phyloP scores from a whole-genome alignment of 2,329 filamentous ascomycete species.

The Mariannaea sp. region DNA sequence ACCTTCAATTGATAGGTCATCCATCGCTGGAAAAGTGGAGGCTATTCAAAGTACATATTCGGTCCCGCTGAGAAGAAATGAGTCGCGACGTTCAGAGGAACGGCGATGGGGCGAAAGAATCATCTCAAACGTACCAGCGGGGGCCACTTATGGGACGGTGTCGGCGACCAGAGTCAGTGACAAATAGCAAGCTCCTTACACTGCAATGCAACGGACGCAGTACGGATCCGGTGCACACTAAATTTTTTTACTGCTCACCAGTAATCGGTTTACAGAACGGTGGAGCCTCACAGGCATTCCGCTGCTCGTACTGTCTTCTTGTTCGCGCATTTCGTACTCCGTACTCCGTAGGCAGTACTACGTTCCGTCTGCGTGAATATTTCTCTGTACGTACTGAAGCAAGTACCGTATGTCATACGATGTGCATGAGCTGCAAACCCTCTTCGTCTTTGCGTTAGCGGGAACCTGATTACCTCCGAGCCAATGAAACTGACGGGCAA shows the following conservation, averaged over 20 bases:
- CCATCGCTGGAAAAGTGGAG: not conserved
- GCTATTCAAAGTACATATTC: not conserved
- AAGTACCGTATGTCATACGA: too few species aligned
- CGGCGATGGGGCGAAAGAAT: slow-evolving; percentile 6
- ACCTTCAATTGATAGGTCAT: slow-evolving; percentile 1
- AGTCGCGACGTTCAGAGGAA: slow-evolving; percentile 4
- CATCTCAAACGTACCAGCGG: slow-evolving; percentile 32
- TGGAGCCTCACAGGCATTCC: too few species aligned
- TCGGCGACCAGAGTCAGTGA: slow-evolving; percentile 21
- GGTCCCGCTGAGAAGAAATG: slow-evolving; percentile 6
- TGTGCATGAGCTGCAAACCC: not conserved
- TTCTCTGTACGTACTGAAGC: too few species aligned
- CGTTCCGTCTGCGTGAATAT: not conserved
- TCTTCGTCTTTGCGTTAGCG: not conserved
- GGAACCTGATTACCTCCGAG: not conserved
- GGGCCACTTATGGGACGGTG: slow-evolving; percentile 9
- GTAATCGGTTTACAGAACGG: too few species aligned
- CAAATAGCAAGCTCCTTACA: slow-evolving; percentile 25
- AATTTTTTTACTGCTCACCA: too few species aligned
- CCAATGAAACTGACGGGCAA: not conserved
- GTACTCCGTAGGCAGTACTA: not conserved
- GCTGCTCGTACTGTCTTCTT: too few species aligned
- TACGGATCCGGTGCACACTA: too few species aligned
- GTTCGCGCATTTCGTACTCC: not conserved
- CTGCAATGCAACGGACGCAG: too few species aligned